phyloP scores from a whole-genome alignment of 192 early-diverging fungal species.

The Backusella parvicylindrica region DNA sequence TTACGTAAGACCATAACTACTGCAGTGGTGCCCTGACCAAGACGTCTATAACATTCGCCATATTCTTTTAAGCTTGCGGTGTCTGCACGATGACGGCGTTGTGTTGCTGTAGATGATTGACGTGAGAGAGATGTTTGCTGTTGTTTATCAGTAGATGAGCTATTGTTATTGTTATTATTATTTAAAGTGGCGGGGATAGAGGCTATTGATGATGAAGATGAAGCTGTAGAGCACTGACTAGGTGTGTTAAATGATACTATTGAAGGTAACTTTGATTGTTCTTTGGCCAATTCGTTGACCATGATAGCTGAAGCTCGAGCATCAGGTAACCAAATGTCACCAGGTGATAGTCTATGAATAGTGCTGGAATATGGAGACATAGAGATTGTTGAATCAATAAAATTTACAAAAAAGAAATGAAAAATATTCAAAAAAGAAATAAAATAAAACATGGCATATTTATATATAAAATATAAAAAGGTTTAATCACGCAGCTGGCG shows the following conservation, averaged over 20 bases:
- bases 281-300: not conserved
- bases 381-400: not conserved
- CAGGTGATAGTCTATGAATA: slow-evolving; percentile 10
- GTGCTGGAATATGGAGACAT: slow-evolving; percentile 5
- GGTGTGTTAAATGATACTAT: not conserved
- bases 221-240: not conserved
- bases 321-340: slow-evolving; percentile 15
- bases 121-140: not conserved
- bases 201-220: not conserved
- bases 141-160: not conserved
- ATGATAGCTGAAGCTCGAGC: not conserved
- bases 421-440: not conserved
- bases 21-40: slow-evolving; percentile 90
- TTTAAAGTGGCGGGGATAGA: not conserved
- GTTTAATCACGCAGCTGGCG: not conserved
- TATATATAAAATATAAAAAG: slow-evolving; percentile 5
- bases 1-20: slow-evolving; percentile 81
- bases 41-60: slow-evolving; percentile 51
- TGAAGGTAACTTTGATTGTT: not conserved
- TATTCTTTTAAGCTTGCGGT: slow-evolving; percentile 35
- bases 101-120: slow-evolving; percentile 2
- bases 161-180: not conserved
- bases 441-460: slow-evolving; percentile 3
- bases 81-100: slow-evolving; percentile 9
- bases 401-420: not conserved